phyloP scores from a whole-genome alignment of 345 rosid species.

The Bretschneidera sinensis region DNA sequence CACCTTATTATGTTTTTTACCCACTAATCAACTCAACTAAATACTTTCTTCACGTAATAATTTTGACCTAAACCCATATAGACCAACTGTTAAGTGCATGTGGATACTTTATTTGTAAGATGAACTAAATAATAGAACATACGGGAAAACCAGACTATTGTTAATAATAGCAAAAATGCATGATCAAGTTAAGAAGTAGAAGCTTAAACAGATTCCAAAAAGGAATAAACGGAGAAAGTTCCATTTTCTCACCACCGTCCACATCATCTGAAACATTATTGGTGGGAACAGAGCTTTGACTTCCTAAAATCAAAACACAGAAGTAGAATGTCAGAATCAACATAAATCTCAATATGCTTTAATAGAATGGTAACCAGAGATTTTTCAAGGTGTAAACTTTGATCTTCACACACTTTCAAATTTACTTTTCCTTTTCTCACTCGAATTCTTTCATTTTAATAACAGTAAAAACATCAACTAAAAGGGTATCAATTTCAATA shows the following conservation, averaged over 20 bases:
- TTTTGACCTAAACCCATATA: no score
- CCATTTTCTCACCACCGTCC: constrained; percentile 43
- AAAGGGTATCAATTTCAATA: not conserved
- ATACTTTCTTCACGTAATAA: no score
- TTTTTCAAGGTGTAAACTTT: not conserved
- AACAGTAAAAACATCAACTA: not conserved
- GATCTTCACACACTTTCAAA: not conserved
- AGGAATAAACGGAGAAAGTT: not conserved
- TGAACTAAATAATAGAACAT: not conserved
- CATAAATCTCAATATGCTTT: not conserved
- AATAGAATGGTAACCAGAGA: not conserved
- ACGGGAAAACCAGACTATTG: not conserved
- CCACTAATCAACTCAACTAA: no score
- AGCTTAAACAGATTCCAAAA: not conserved
- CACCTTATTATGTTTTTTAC: no score
- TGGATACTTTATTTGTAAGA: not conserved
- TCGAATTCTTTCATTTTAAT: not conserved
- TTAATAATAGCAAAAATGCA: not conserved
- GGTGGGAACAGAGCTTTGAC: constrained; percentile 28
- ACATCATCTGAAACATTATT: constrained; percentile 38
- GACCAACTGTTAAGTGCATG: not conserved
- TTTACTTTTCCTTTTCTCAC: no score
- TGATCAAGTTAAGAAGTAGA: constrained; percentile 1
- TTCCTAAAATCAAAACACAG: constrained; percentile 30
- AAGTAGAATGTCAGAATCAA: constrained; percentile 8